Base-by-base conservation (phyloP, 2,329 filamentous ascomycete genomes). In the Trichoderma citrinoviride region DNA sequence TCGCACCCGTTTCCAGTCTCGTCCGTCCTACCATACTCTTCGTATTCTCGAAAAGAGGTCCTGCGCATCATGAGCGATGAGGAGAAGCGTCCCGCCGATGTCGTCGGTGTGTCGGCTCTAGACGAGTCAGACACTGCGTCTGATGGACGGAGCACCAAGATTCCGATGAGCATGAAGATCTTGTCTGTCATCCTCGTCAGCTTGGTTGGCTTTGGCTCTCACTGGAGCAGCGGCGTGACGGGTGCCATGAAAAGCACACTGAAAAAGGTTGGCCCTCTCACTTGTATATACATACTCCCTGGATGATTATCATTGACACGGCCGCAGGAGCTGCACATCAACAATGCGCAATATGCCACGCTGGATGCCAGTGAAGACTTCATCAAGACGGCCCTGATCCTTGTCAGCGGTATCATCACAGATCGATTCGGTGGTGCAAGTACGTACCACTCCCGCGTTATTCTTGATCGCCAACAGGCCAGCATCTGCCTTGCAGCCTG, bases 341-440 rank as follows among this genome's bases (percentile, higher is more conserved):
- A 82, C 71, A 88, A 88, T 69, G 82, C 81, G 0, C 81, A 87
- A 68, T 88, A 82, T 69, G 80, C 86, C 0, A 76, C 87, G 0
- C 77, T 88, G 0, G 83, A 86, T 68, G 82, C 85, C 0, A 87
- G 85, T 49, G 83, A 87, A 67, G 81, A 87, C 69, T 88, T 88
- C 65, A 87, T 88, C 82, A 81, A 81, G 15, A 86, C 83, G 0
- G 77, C 80, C 0, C 72, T 88, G 3, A 85, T 88, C 21, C 73
- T 87, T 0, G 65, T 79, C 27, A 85, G 80, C 23, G 86, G 86
- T 1, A 67, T 86, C 1, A 70, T 87, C 1, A 87, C 85, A 0
- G 85, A 87, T 67, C 79, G 83, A 10, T 79, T 86, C 17, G 86
- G 86, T 1, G 85, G 86, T 27, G 85, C 85, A 53, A 78, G 81